These are phyloP conservation scores for Melaleuca quinquenervia DNA, from an alignment of 345 rosid species.

Conservation along the genomic window DNA sequence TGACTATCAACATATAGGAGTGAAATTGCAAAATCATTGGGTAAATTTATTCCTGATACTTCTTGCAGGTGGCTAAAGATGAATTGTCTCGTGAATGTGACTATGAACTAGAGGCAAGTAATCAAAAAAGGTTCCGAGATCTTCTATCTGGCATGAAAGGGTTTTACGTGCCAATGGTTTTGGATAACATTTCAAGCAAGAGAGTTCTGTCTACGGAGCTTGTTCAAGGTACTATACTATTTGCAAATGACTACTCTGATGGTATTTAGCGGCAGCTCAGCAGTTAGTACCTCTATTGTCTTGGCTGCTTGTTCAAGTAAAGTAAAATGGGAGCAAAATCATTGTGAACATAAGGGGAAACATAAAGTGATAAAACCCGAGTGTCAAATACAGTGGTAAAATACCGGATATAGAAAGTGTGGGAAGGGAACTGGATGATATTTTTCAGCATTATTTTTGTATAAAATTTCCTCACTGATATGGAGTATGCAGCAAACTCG, in stretches of 20 bases:
- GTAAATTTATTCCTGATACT: background rate
- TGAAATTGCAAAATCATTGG: background rate
- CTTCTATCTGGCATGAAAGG: slow-evolving; percentile 43
- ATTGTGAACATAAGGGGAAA: background rate
- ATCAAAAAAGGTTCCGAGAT: slow-evolving; percentile 68
- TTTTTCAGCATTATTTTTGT: background rate
- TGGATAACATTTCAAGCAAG: slow-evolving; percentile 69
- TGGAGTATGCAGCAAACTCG: background rate
- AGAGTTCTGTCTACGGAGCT: slow-evolving; percentile 81
- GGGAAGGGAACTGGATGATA: background rate
- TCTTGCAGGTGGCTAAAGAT: slow-evolving; percentile 77
- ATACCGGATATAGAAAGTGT: background rate
- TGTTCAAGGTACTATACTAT: slow-evolving; percentile 46
- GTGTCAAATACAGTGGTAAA: background rate
- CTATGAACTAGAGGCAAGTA: slow-evolving; percentile 75
- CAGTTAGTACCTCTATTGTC: background rate
- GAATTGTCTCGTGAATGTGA: slow-evolving; percentile 91
- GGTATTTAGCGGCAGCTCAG: background rate
- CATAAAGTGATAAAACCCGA: background rate
- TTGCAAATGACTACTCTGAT: background rate
- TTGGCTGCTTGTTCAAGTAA: background rate
- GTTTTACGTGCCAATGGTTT: slow-evolving; percentile 70
- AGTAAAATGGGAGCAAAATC: background rate
- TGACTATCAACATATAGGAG: background rate
- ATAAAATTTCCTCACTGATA: background rate